Base-by-base conservation (phyloP, 345 rosid genomes). In the Noccaea caerulescens region DNA sequence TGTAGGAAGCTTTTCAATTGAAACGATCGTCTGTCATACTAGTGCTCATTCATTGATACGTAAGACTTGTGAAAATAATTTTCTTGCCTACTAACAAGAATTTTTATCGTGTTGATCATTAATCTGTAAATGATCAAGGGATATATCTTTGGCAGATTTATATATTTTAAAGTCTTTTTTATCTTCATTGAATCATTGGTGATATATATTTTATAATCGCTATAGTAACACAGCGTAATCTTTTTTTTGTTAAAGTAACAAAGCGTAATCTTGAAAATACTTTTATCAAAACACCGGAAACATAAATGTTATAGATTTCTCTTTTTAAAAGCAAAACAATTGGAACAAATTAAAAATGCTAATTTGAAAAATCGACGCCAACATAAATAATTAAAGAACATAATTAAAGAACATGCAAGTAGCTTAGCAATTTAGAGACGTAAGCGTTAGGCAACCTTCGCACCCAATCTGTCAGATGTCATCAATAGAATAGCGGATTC, bases 371-470 rank as follows among this genome's bases (percentile, higher is more conserved):
- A 32, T 32, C 34, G 34, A 32, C 34, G 34, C 34, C 5, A 32
- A 25, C 27, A 25, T 32, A 32, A 32, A 4, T 32, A 32, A 32
- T 4, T 32, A 32, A 32, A 6, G 0, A 25, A 25, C 1, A 1
- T 25, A 25, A 25, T 2, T 25, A 3, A 25, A 25, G 27, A 25
- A 25, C 27, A 25, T 25, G 27, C 27, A 1, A 25, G 27, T 25
- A 25, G 27, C 27, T 25, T 25, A 25, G 27, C 27, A 25, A 25
- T 1, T 25, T 25, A 55, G 30, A 33, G 32, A 46, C 43, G 53
- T 47, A 46, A 46, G 33, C 55, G 12, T 47, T 37, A 63, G 47
- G 56, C 68, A 63, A 63, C 56, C 16, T 16, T 53, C 18, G n/a
- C 57, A 16, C 11, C 47, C 33, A 33, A 10, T 33, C 10, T 32